phyloP scores from a whole-genome alignment of 2,329 filamentous ascomycete species.

The Apiospora koreana region DNA sequence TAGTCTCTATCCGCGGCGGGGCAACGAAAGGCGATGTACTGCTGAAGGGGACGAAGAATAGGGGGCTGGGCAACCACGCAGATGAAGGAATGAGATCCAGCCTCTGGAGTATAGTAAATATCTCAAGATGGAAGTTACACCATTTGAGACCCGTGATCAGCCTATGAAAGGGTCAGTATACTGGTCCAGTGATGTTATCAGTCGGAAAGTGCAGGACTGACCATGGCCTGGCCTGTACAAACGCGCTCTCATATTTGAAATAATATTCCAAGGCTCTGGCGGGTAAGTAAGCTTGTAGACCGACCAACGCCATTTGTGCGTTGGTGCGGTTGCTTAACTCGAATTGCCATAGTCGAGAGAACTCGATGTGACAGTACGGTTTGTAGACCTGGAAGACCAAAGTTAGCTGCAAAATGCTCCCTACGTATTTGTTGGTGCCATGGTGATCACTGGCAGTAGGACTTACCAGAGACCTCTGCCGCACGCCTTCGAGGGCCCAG shows the following conservation, averaged over 20 bases:
- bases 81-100: conserved; percentile 46
- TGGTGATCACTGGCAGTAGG: not conserved
- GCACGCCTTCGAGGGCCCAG: conserved; percentile 54
- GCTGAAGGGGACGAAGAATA: conserved; percentile 58
- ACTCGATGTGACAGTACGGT: conserved; percentile 49
- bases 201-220: conserved; percentile 16
- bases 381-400: conserved; percentile 47
- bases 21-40: conserved; percentile 49
- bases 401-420: not conserved
- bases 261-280: not conserved
- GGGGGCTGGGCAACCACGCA: conserved; percentile 44
- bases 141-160: conserved; percentile 32
- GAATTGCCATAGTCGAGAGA: conserved; percentile 42
- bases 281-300: conserved; percentile 27
- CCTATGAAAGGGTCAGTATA: not conserved
- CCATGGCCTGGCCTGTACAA: conserved; percentile 22
- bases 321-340: conserved; percentile 37
- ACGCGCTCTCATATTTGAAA: not conserved
- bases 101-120: conserved; percentile 55
- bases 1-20: conserved; percentile 42
- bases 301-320: conserved; percentile 35
- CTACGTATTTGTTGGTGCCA: not conserved
- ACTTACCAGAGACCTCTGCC: conserved; percentile 25
- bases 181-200: not conserved
- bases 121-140: conserved; percentile 50